Evolutionary conservation across 768 basidiomycete genomes (phyloP).

Genomic region (Boletus barrowsii): DNA sequence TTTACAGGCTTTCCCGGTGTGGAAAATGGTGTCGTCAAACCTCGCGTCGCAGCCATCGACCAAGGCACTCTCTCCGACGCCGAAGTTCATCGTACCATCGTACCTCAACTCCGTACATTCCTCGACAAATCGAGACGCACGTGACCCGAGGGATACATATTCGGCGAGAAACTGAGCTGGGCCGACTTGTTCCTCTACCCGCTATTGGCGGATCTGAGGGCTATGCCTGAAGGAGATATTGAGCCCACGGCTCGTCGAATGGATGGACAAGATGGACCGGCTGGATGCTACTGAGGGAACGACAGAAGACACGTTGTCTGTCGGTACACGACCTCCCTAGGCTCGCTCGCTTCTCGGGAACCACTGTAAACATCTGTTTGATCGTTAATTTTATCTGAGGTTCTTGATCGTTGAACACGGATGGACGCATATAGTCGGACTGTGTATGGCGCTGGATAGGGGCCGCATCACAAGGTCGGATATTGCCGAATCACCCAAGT

Average conservation of each 20-base stretch:
- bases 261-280: constrained; percentile 26
- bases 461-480: no score
- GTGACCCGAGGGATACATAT: constrained; percentile 31
- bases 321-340: constrained; percentile 25
- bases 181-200: constrained; percentile 35
- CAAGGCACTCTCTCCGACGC: constrained; percentile 20
- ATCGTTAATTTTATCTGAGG: background rate
- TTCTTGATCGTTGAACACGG: no score
- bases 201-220: constrained; percentile 29
- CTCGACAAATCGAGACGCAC: constrained; percentile 16
- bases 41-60: constrained; percentile 28
- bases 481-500: no score
- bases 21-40: constrained; percentile 32
- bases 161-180: constrained; percentile 28
- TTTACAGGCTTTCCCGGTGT: constrained; percentile 27
- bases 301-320: constrained; percentile 23
- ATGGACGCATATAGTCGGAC: no score
- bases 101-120: constrained; percentile 9
- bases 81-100: constrained; percentile 19
- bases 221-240: constrained; percentile 27
- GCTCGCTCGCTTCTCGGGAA: background rate
- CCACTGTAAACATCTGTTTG: background rate
- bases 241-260: constrained; percentile 18
- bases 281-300: constrained; percentile 26
- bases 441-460: no score